phyloP scores from a whole-genome alignment of 768 basidiomycete species.

The Boletus sp. region DNA sequence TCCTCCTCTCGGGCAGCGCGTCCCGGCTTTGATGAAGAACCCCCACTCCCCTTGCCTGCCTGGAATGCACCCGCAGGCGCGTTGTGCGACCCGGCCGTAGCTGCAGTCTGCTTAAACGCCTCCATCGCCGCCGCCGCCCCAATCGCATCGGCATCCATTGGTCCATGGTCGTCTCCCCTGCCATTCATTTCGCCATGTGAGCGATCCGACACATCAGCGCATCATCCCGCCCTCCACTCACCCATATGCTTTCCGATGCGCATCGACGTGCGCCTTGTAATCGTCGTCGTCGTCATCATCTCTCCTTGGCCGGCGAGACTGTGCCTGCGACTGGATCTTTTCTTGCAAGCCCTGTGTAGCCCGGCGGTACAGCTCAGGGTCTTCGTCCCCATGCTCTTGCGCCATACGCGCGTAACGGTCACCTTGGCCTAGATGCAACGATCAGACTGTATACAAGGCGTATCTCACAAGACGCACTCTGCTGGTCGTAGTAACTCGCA shows the following conservation, averaged over 20 bases:
- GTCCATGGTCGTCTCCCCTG: conserved; percentile 20
- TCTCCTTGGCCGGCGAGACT: background rate
- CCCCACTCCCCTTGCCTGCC: conserved; percentile 1
- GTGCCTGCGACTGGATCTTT: conserved; percentile 17
- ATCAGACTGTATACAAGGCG: conserved; percentile 1
- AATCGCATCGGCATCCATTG: conserved; percentile 27
- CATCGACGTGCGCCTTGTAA: conserved; percentile 21
- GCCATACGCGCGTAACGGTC: conserved; percentile 23
- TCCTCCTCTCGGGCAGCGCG: background rate
- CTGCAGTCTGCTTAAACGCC: conserved; percentile 28
- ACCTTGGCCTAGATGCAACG: conserved; percentile 4
- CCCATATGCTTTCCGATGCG: conserved; percentile 33
- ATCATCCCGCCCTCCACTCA: conserved; percentile 7
- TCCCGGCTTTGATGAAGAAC: background rate
- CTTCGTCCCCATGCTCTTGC: conserved; percentile 10
- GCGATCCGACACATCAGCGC: background rate
- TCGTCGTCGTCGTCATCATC: conserved; percentile 6
- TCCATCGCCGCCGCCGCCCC: conserved; percentile 32
- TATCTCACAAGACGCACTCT: conserved; percentile 6
- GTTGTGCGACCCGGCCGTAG: background rate
- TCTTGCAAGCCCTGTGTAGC: conserved; percentile 24
- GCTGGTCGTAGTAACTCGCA: conserved; percentile 15
- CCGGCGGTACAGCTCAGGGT: conserved; percentile 18
- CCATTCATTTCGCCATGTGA: background rate
- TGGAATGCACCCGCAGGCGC: conserved; percentile 20